Base-by-base conservation (phyloP, 768 basidiomycete genomes). In the Serendipita sp. region DNA sequence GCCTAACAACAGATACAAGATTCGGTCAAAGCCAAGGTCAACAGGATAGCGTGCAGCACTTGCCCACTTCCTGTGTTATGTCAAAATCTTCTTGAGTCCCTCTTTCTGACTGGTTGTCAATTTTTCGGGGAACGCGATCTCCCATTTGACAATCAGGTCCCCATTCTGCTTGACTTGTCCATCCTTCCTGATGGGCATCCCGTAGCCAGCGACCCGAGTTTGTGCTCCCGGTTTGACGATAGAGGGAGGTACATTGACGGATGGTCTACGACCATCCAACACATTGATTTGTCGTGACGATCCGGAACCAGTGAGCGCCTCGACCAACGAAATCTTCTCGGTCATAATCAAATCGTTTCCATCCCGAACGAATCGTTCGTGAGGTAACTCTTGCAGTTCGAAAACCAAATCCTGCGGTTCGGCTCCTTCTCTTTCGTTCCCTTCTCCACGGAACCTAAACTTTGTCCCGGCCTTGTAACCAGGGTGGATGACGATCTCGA, bases 401-500 rank as follows among this genome's bases (percentile, higher is more conserved):
- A 88, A 88, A 18, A 83, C 80, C 63, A 88, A 78, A 64, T 87
- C 84, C 68, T 88, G 85, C 63, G 80, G 38, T 41, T 13, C 38
- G 5, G 5, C 38, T 13, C 38, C 7, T 66, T 76, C 75, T 65
- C 79, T 76, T 68, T 88, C 84, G 73, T 86, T 83, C n/a, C 86
- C 86, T 5, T 81, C 80, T n/a, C 79, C 77, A 44, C 80, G 78
- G 66, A 84, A 85, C 44, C 81, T 70, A 38, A 88, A 81, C 66
- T 78, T 77, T 23, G 83, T 84, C 5, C 84, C 84, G 32, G 75
- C 74, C 62, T 79, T 81, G 73, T 82, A 85, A 4, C 85, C 85
- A 18, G 83, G 77, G 66, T 83, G 80, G 47, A 88, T 76, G 60
- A 81, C 78, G 65, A 88, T 73, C 70, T 91, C 90, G 63, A 91